phyloP scores from a whole-genome alignment of 208 protist species.

The Phytomonas sp. region DNA sequence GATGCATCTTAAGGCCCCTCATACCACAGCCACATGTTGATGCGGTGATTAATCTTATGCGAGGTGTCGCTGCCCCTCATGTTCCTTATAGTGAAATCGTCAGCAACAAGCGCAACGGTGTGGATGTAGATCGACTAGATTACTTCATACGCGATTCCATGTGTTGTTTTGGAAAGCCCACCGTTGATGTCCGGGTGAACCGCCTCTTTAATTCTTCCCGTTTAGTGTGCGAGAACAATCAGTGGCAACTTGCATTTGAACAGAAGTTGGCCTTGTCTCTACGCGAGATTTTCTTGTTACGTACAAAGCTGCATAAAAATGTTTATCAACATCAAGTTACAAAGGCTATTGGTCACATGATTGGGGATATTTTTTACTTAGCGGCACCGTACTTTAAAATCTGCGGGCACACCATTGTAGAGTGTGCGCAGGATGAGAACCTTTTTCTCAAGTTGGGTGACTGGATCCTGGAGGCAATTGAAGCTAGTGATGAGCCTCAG shows the following conservation, averaged over 20 bases:
- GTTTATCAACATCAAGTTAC: conserved; percentile 94
- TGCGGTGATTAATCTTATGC: conserved; percentile 61
- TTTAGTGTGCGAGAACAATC: conserved; percentile 68
- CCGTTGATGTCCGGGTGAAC: conserved; percentile 76
- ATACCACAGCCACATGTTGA: conserved; percentile 10
- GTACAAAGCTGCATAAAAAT: conserved; percentile 94
- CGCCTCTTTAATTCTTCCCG: conserved; percentile 76
- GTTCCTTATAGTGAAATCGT: conserved; percentile 71
- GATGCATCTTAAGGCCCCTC: conserved; percentile 32
- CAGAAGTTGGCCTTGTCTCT: conserved; percentile 78
- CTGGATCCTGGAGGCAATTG: conserved; percentile 84
- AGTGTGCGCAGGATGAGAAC: conserved; percentile 53
- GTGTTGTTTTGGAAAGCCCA: conserved; percentile 84
- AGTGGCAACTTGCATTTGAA: conserved; percentile 83
- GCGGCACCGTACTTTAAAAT: conserved; percentile 78
- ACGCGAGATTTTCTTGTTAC: conserved; percentile 92
- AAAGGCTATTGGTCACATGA: conserved; percentile 93
- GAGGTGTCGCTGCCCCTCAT: conserved; percentile 20
- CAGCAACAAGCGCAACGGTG: conserved; percentile 88
- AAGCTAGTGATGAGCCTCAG: conserved; percentile 35
- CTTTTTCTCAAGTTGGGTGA: conserved; percentile 76
- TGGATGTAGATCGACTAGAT: conserved; percentile 97
- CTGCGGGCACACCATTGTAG: conserved; percentile 40
- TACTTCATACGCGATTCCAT: conserved; percentile 94
- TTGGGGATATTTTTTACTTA: conserved; percentile 81